Evolutionary conservation across 331 rosid species (phyloP).

Genomic region (Quercus tomentella): DNA sequence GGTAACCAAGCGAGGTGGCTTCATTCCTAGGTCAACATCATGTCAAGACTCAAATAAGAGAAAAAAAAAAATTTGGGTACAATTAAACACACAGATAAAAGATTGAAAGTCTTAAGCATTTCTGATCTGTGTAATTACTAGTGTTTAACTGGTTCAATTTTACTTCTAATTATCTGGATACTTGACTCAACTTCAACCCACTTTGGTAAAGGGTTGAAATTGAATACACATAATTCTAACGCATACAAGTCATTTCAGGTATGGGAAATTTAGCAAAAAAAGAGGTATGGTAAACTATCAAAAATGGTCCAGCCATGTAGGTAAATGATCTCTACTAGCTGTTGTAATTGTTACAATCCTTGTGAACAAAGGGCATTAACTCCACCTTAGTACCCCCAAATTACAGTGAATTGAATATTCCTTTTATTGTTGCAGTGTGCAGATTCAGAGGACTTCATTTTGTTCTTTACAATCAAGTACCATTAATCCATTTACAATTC

Average conservation of each 20-base stretch:
- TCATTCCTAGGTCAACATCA: not conserved
- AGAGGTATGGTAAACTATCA: not conserved
- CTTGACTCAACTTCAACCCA: too few relatives aligned
- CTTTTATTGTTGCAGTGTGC: too few relatives aligned
- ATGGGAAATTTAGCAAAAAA: not conserved
- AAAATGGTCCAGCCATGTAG: not conserved
- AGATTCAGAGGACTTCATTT: too few relatives aligned
- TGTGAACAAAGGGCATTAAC: slow-evolving; percentile 3
- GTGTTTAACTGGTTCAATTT: too few relatives aligned
- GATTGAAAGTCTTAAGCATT: not conserved
- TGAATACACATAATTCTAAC: not conserved
- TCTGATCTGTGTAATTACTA: not conserved
- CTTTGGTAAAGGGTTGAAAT: not conserved
- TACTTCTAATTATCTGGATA: too few relatives aligned
- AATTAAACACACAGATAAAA: not conserved
- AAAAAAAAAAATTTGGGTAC: too few relatives aligned
- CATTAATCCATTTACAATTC: too few relatives aligned
- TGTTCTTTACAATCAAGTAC: too few relatives aligned
- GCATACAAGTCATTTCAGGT: not conserved
- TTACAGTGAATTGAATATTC: not conserved
- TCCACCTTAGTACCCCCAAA: not conserved
- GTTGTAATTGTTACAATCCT: not conserved
- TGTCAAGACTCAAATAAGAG: not conserved
- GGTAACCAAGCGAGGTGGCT: not conserved
- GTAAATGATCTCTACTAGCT: not conserved